Evolutionary conservation across 2,329 filamentous ascomycete genomes (phyloP), one percentile per base, ranked within the genome.

Genomic region (Fusarium musae): DNA sequence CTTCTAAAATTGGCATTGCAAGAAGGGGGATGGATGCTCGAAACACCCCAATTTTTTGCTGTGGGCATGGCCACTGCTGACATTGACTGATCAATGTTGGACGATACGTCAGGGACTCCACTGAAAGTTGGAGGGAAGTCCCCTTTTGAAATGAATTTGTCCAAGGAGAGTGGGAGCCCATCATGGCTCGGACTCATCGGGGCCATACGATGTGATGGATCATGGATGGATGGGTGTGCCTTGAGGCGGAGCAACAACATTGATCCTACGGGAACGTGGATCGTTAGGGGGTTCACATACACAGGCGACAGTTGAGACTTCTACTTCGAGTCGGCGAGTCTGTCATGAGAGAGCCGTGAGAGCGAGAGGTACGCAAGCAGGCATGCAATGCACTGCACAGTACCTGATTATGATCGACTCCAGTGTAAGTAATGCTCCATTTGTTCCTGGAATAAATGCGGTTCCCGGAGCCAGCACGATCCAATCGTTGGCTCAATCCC

Each of bases 21-120:
- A 36, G 49, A 50, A 40, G 65, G 59, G 50, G 47, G 52, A 69
- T 46, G 32, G 44, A 50, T 66, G 12, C 52, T 70, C 50, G 37
- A 54, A 52, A 43, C 50, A 52, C 63, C 58, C 49, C 59, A 39
- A 36, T 74, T 60, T 59, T 63, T 59, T 47, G 44, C 30, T 72
- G 32, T 37, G 62, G 40, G 68, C 53, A 72, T 69, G 63, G 53
- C 54, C 54, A 66, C 44, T 40, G 44, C 39, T 46, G 44, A 59
- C 56, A 59, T 28, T 43, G 39, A 59, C 17, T 40, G 42, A 56
- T 36, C 34, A 17, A 36, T 56, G 19, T 57, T 52, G 40, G 37
- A 50, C 70, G 58, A 68, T 70, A 66, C 70, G 70, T 71, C 66
- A 67, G 54, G 36, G 36, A 67, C 66, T 69, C 70, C 70, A 73